These are phyloP conservation scores for Silene noctiflora DNA, from an alignment of 179 eudicot species.

Conservation along the genomic window DNA sequence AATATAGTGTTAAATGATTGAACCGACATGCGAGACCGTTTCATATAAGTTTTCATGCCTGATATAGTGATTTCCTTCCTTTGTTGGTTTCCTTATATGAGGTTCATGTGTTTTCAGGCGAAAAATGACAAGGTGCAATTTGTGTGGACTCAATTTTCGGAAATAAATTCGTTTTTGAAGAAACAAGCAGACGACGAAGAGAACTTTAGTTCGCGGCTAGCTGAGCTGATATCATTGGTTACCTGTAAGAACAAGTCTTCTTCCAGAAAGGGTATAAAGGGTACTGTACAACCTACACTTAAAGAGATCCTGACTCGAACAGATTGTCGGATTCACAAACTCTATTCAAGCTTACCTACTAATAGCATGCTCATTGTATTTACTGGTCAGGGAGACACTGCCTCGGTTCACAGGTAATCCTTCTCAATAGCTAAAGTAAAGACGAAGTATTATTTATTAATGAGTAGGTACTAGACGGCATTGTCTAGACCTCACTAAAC, in stretches of 20 bases:
- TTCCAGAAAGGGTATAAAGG: slow-evolving; percentile 37
- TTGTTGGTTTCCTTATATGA: neutral
- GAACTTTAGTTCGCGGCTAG: slow-evolving; percentile 50
- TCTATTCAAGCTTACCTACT: slow-evolving; percentile 53
- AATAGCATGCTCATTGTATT: slow-evolving; percentile 72
- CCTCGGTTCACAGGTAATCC: slow-evolving; percentile 57
- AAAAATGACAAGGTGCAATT: slow-evolving; percentile 66
- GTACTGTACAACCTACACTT: slow-evolving; percentile 45
- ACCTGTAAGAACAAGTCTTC: slow-evolving; percentile 53
- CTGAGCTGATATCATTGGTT: slow-evolving; percentile 69
- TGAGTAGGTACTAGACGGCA: too few species aligned
- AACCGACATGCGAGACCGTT: too few species aligned
- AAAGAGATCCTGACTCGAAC: slow-evolving; percentile 57
- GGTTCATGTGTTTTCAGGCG: slow-evolving; percentile 38
- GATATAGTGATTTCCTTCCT: neutral
- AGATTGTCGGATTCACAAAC: slow-evolving; percentile 49
- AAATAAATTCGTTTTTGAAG: slow-evolving; percentile 52
- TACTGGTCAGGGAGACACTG: slow-evolving; percentile 89
- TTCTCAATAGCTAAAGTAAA: neutral
- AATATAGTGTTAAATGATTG: too few species aligned
- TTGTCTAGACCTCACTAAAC: too few species aligned
- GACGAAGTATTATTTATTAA: too few species aligned
- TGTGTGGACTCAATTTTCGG: slow-evolving; percentile 78
- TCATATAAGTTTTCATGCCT: too few species aligned
- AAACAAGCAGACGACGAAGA: slow-evolving; percentile 64